Evolutionary conservation across 1,284 basidiomycete species (phyloP).

Genomic region (Anthracocystis setariae): DNA sequence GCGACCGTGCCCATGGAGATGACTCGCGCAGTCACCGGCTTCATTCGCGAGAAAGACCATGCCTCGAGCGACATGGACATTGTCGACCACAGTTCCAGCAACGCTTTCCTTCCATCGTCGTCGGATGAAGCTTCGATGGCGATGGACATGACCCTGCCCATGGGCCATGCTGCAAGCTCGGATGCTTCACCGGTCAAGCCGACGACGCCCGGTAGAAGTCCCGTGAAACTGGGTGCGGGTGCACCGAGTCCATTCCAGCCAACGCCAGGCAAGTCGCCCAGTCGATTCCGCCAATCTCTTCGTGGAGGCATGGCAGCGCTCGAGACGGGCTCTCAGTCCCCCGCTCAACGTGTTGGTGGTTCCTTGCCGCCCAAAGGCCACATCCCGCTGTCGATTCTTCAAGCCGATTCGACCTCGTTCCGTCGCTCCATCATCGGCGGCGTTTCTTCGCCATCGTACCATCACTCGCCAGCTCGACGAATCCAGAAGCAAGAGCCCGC

Average conservation of each 20-base stretch:
- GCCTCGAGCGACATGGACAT: conserved; percentile 48
- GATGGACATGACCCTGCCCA: conserved; percentile 57
- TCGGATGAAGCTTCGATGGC: conserved; percentile 36
- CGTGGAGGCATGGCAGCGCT: conserved; percentile 46
- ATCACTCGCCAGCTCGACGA: conserved; percentile 53
- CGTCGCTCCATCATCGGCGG: conserved; percentile 58
- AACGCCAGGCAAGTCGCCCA: conserved; percentile 37
- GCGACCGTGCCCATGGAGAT: conserved; percentile 48
- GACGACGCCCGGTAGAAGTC: conserved; percentile 11
- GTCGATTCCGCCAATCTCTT: conserved; percentile 45
- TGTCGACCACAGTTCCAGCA: conserved; percentile 35
- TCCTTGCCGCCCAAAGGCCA: conserved; percentile 21
- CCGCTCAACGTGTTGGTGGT: conserved; percentile 41
- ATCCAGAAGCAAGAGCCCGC: conserved; percentile 25
- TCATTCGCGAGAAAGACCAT: conserved; percentile 40
- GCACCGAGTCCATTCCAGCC: conserved; percentile 41
- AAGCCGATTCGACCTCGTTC: conserved; percentile 44
- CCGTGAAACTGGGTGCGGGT: conserved; percentile 19
- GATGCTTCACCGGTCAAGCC: conserved; percentile 36
- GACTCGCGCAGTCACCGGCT: conserved; percentile 42
- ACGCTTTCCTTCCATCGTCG: conserved; percentile 14
- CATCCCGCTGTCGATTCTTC: conserved; percentile 5
- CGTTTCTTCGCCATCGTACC: conserved; percentile 49
- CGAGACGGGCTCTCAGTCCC: conserved; percentile 26
- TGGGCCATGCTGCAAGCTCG: conserved; percentile 30